Evolutionary conservation across 306 rosid genomes (phyloP).

Genomic region (Acacia confusa): DNA sequence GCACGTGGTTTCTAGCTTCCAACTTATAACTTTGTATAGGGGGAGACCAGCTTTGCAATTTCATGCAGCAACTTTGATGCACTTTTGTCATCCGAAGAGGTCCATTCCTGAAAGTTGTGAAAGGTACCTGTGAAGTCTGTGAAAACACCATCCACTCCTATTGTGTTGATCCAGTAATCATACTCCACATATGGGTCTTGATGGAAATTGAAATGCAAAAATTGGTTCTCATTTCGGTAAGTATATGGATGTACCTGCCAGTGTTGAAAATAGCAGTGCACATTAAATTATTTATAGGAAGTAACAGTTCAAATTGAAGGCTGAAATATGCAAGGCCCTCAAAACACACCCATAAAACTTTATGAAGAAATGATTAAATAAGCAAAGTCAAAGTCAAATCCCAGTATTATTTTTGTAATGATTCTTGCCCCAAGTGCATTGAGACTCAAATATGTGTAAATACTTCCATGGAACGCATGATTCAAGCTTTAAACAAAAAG

Average conservation of each 20-base stretch:
- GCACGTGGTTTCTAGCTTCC: too few relatives aligned
- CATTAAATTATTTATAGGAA: too few relatives aligned
- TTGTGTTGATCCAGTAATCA: constrained; percentile 56
- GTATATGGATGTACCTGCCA: constrained; percentile 76
- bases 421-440: not conserved
- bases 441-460: not conserved
- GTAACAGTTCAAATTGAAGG: too few relatives aligned
- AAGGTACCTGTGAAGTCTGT: constrained; percentile 73
- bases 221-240: constrained; percentile 55
- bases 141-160: constrained; percentile 68
- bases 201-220: constrained; percentile 50
- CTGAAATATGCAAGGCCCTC: too few relatives aligned
- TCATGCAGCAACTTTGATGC: too few relatives aligned
- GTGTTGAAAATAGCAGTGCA: not conserved
- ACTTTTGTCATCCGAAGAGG: too few relatives aligned
- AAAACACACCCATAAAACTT: too few relatives aligned
- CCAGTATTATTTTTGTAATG: not conserved
- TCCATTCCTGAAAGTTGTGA: too few relatives aligned
- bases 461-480: not conserved
- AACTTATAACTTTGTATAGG: too few relatives aligned
- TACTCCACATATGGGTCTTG: constrained; percentile 61
- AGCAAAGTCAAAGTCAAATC: too few relatives aligned
- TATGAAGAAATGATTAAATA: too few relatives aligned
- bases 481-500: not conserved
- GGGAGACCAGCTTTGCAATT: too few relatives aligned